Base-by-base conservation (phyloP, 176 grass and related monocot species). In the Raddia distichophylla region DNA sequence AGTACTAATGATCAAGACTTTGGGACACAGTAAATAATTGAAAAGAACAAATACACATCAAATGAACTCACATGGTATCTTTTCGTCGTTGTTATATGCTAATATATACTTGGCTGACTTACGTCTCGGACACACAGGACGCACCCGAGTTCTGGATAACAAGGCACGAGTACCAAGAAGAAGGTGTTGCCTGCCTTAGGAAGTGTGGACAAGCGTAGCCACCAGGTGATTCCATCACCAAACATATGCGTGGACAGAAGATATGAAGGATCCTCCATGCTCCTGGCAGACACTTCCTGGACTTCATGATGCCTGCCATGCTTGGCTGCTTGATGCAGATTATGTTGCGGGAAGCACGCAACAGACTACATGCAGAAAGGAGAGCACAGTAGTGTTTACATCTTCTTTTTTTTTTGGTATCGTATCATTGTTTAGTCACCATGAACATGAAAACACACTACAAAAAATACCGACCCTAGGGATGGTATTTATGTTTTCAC, bases 141-240 rank as follows among this genome's bases (percentile, higher is more conserved):
- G 82, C 93, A 51, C 93, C 96, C 4, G 93, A 95, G 82, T 99
- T 99, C 79, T 95, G 96, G 93, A 99, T 99, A 77, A 93, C 91
- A 61, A 91, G 70, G 75, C 84, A 99, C 70, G 96, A 99, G 34
- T 99, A 93, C 60, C 93, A 91, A 69, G 90, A 98, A 90, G 92
- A 99, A 82, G 96, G 93, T 75, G 71, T 93, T 6, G 86, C 45
- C 0, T 94, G 90, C 84, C 80, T 99, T 69, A 90, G 80, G 77
- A 98, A 95, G 82, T 99, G 93, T 33, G 96, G 96, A 37, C 96
- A 95, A 82, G 67, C 85, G 61, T 99, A 84, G 67, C 6, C 16
- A 13, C 70, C 2, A 5, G 34, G 62, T 22, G 57, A 66, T 37
- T 11, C 0, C 15, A 73, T 65, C 42, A 77, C 67, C 67, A 14